Conservation (phyloP, 306 rosid species). For the Lathyrus oleraceus region DNA sequence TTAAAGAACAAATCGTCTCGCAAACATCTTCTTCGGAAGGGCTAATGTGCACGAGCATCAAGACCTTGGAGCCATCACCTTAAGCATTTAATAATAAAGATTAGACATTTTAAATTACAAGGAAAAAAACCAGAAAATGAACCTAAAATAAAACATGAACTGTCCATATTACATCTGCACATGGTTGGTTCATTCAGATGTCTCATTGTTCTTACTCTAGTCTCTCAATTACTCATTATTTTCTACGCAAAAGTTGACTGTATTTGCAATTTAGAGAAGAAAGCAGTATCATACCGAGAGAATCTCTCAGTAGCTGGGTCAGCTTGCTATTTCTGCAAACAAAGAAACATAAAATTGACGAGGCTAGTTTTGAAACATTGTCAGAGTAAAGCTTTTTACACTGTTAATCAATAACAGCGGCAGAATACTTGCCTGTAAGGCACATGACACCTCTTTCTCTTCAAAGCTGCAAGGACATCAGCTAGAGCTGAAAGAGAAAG, state of each 20-base stretch:
- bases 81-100: conserved; percentile 35
- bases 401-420: no score
- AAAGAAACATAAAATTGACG: conserved; percentile 32
- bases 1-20: conserved; percentile 83
- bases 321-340: conserved; percentile 96
- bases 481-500: conserved; percentile 97
- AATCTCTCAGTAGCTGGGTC: conserved; percentile 91
- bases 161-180: conserved; percentile 1
- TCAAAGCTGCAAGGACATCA: conserved; percentile 89
- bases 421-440: conserved; percentile 78
- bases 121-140: neutral
- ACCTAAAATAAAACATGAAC: conserved; percentile 18
- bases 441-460: conserved; percentile 83
- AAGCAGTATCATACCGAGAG: conserved; percentile 62
- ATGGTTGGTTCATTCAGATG: conserved; percentile 28
- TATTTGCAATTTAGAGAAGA: conserved; percentile 31
- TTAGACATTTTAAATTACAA: neutral
- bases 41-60: conserved; percentile 92
- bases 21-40: conserved; percentile 79
- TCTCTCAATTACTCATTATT: conserved; percentile 18
- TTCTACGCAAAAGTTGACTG: neutral
- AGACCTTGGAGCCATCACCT: conserved; percentile 87
- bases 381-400: no score
- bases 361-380: no score
- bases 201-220: conserved; percentile 5